These are phyloP conservation scores for Cucurbita argyrosperma DNA, from an alignment of 306 rosid species.

Conservation along the genomic window DNA sequence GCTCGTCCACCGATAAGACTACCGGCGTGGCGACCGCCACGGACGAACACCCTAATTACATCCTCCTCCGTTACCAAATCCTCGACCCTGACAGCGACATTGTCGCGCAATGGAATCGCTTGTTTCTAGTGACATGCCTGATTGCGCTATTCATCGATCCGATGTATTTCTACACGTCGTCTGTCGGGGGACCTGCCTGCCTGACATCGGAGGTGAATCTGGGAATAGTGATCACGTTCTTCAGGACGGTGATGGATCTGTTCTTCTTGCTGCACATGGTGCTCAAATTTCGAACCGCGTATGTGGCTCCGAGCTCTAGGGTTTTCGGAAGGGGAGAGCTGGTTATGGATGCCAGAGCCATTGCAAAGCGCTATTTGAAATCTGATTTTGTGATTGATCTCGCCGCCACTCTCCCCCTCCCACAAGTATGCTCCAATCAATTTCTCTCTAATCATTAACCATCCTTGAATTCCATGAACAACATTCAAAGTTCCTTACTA, in stretches of 20 bases:
- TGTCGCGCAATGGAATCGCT: slow-evolving; percentile 55
- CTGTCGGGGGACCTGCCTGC: slow-evolving; percentile 61
- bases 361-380: slow-evolving; percentile 55
- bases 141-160: slow-evolving; percentile 73
- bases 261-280: slow-evolving; percentile 61
- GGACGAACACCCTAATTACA: slow-evolving; percentile 31
- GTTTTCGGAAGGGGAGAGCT: slow-evolving; percentile 84
- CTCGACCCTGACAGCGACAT: slow-evolving; percentile 78
- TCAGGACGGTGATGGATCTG: slow-evolving; percentile 57
- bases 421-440: slow-evolving; percentile 33
- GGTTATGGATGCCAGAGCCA: slow-evolving; percentile 50
- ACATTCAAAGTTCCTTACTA: too few species aligned
- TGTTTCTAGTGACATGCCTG: slow-evolving; percentile 58
- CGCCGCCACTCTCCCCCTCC: slow-evolving; percentile 70
- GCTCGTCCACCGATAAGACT: background rate
- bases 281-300: slow-evolving; percentile 79
- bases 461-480: too few species aligned
- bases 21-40: slow-evolving; percentile 14
- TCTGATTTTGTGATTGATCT: slow-evolving; percentile 77
- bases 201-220: slow-evolving; percentile 20
- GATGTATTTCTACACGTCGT: slow-evolving; percentile 65
- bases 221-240: slow-evolving; percentile 29
- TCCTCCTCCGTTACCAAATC: slow-evolving; percentile 67
- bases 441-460: too few species aligned
- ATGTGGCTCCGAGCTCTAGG: slow-evolving; percentile 63